Percentiles rank a stretch among this genome's conserved stretches.
phyloP scores from a whole-genome alignment of 495 filamentous ascomycete genomes.

The Aspergillus taichungensis region DNA sequence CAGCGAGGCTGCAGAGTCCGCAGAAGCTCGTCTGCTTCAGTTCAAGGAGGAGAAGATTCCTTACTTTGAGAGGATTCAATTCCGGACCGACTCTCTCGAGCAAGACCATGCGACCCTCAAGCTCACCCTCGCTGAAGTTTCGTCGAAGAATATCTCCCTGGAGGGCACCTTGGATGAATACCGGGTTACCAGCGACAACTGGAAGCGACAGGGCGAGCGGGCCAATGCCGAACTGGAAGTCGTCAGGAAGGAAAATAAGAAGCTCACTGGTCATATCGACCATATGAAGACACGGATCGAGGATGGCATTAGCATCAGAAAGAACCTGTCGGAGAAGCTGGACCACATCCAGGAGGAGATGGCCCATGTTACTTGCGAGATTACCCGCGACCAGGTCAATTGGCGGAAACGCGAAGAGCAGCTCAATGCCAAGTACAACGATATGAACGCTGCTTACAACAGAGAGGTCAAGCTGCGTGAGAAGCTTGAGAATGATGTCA shows the following conservation, averaged over 20 bases:
- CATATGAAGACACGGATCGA: slow-evolving; percentile 67
- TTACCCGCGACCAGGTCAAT: slow-evolving; percentile 68
- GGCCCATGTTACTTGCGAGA: slow-evolving; percentile 62
- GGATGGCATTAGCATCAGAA: slow-evolving; percentile 71
- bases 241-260: slow-evolving; percentile 45
- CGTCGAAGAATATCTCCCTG: slow-evolving; percentile 47
- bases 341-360: slow-evolving; percentile 78
- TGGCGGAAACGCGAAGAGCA: slow-evolving; percentile 67
- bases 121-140: slow-evolving; percentile 54
- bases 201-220: slow-evolving; percentile 39
- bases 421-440: slow-evolving; percentile 63
- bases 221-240: slow-evolving; percentile 44
- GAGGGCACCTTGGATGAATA: slow-evolving; percentile 55
- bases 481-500: slow-evolving; percentile 70
- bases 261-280: slow-evolving; percentile 56
- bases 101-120: slow-evolving; percentile 55
- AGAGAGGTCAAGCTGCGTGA: slow-evolving; percentile 70
- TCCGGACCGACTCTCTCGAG: slow-evolving; percentile 54
- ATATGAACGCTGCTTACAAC: slow-evolving; percentile 67
- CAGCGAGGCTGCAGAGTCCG: slow-evolving; percentile 59
- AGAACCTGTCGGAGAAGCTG: slow-evolving; percentile 71
- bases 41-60: slow-evolving; percentile 46
- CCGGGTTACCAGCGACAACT: slow-evolving; percentile 46
- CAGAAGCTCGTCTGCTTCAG: slow-evolving; percentile 45
- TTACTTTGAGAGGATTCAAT: slow-evolving; percentile 41